Base-by-base conservation (phyloP, 768 basidiomycete species). In the Naganishia kalamii region DNA sequence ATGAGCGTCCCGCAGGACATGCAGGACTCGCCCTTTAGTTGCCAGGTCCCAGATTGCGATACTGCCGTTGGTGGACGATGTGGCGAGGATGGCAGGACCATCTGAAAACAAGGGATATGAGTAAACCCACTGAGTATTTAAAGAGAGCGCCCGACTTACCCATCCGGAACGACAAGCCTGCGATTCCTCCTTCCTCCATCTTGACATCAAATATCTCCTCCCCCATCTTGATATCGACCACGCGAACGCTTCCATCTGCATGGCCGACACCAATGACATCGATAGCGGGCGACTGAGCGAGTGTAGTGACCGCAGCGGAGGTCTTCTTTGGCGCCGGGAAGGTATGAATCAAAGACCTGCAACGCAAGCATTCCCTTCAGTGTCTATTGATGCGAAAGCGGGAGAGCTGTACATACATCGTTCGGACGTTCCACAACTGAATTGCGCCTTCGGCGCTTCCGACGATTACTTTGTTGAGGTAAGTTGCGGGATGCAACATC, bases 231-330 rank as follows among this genome's bases (percentile, higher is more conserved):
- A 97, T 83, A 74, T 99, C 96, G 72, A 92, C 88, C 3, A 99
- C 83, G 0, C 87, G 86, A 30, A 96, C 85, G 70, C 89, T 86
- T 43, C 96, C 96, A 0, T 88, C 89, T 0, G 86, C 81, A 75
- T 89, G 90, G 0, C 92, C 94, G 52, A 99, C 81, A n/a, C 90
- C 96, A 41, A 98, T 83, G 11, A 98, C 91, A 72, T 99, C 96
- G 60, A 98, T 88, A 15, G 93, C 96, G 27, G 94, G 93, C 10
- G 92, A 93, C 75, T 96, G 96, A 1, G 85, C 85, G 41, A 97
- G 73, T 2, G 87, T 81, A 1, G 90, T 92, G 69, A 98, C 85
- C 10, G 88, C 82, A 46, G 74, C 78, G 63, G 74, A 73, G 49
- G 69, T 69, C 7, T 13, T 68, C 27, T 15, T 68, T 30, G 27